Conservation (phyloP, 1,284 basidiomycete species). For the Papiliotrema laurentii region DNA sequence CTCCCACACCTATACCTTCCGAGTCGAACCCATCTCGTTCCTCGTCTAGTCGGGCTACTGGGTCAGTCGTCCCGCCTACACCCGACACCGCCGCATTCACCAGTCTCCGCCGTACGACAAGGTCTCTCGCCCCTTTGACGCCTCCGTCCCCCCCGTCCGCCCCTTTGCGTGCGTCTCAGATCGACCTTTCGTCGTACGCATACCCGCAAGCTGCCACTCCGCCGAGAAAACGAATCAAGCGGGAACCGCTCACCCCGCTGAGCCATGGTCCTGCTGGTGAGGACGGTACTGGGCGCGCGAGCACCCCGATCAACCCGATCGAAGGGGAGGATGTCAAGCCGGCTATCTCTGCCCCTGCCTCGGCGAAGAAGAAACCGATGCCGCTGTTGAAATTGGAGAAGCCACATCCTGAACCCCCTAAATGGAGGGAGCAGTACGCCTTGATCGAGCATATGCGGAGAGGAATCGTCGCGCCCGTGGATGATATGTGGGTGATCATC, state of each 20-base stretch:
- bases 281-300: not conserved
- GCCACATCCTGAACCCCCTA: constrained; percentile 67
- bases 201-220: constrained; percentile 5
- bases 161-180: no score
- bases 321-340: not conserved
- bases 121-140: no score
- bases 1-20: no score
- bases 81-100: constrained; percentile 1
- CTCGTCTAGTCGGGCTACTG: no score
- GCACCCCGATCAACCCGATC: not conserved
- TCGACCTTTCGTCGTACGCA: constrained; percentile 9
- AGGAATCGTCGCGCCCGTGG: constrained; percentile 72
- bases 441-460: constrained; percentile 73
- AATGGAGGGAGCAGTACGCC: constrained; percentile 71
- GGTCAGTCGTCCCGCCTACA: not conserved
- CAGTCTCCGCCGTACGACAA: constrained; percentile 6
- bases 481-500: constrained; percentile 71
- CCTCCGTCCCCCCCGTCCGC: no score
- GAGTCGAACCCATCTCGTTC: no score
- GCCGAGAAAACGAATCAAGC: constrained; percentile 9
- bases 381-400: constrained; percentile 58
- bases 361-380: constrained; percentile 32
- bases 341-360: constrained; percentile 17
- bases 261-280: constrained; percentile 1
- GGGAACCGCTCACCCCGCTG: constrained; percentile 4